phyloP scores from a whole-genome alignment of 1,284 basidiomycete genomes.

The Takashimella tepidaria region DNA sequence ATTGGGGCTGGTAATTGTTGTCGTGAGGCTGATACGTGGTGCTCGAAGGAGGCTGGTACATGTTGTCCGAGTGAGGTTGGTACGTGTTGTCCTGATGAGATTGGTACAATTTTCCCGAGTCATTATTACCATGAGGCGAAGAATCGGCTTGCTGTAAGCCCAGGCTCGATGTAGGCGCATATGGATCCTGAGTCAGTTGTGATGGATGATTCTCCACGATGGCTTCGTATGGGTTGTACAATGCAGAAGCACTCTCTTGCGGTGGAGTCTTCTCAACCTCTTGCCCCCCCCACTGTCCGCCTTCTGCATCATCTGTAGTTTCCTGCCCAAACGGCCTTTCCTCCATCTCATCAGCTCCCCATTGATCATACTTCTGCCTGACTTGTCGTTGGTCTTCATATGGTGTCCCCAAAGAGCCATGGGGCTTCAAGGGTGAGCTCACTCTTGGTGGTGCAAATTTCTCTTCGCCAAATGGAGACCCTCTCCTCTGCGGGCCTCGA shows the following conservation, averaged over 20 bases:
- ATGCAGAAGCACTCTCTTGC: too few relatives aligned
- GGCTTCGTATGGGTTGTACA: neutral
- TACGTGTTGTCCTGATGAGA: too few relatives aligned
- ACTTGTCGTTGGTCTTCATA: neutral
- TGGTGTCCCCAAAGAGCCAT: neutral
- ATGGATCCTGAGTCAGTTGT: neutral
- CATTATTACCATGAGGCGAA: too few relatives aligned
- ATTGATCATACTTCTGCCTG: neutral
- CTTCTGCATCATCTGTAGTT: neutral
- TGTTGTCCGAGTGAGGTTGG: too few relatives aligned
- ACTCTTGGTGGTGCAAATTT: constrained; percentile 11
- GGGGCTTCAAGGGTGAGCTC: constrained; percentile 10
- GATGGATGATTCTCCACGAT: neutral
- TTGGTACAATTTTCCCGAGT: too few relatives aligned
- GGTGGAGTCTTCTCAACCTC: neutral
- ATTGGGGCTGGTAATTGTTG: neutral
- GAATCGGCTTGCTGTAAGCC: neutral
- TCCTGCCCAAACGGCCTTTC: neutral
- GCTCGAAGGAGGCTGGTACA: neutral
- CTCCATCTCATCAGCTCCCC: neutral
- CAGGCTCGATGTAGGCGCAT: neutral
- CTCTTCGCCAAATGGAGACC: neutral
- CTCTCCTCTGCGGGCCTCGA: neutral
- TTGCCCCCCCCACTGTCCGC: neutral
- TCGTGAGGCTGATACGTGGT: neutral